These are phyloP conservation scores for Peronospora belbahrii DNA, from an alignment of 352 stramenopile species.

Conservation along the genomic window DNA sequence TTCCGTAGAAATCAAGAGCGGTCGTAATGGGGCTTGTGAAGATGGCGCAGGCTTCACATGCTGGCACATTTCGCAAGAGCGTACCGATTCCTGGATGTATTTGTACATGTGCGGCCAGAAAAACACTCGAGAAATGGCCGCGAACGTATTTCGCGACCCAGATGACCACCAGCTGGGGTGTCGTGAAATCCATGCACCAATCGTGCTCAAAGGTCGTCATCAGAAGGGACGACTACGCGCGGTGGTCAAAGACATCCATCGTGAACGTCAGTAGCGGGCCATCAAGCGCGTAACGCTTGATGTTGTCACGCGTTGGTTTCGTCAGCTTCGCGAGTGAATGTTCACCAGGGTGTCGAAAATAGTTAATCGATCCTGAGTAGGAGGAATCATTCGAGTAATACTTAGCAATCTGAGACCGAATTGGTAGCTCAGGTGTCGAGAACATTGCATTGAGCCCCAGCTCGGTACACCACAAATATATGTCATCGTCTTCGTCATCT, in stretches of 20 bases:
- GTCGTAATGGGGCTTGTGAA: neutral
- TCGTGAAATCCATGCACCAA: neutral
- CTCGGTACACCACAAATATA: neutral
- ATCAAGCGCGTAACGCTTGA: neutral
- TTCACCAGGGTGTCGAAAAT: neutral
- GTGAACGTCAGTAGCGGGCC: neutral
- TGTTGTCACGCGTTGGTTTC: neutral
- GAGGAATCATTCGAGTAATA: neutral
- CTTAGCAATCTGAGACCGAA: slow-evolving; percentile 1
- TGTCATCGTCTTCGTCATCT: slow-evolving; percentile 4
- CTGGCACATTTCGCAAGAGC: neutral
- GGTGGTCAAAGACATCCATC: neutral
- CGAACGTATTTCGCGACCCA: neutral
- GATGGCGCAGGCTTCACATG: neutral
- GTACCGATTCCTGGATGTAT: neutral
- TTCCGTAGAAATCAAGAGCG: neutral
- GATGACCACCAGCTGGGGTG: neutral
- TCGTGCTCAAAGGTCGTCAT: neutral
- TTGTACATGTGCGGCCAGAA: slow-evolving; percentile 4
- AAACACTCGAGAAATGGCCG: neutral
- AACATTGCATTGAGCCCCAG: neutral
- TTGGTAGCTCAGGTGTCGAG: neutral
- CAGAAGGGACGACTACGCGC: neutral
- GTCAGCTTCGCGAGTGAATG: neutral
- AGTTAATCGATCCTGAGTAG: neutral